A percentile compares a stretch with the other conserved stretches of the same genome.
Evolutionary conservation across 257 asterid genomes (phyloP).

Genomic region (Penstemon davidsonii): DNA sequence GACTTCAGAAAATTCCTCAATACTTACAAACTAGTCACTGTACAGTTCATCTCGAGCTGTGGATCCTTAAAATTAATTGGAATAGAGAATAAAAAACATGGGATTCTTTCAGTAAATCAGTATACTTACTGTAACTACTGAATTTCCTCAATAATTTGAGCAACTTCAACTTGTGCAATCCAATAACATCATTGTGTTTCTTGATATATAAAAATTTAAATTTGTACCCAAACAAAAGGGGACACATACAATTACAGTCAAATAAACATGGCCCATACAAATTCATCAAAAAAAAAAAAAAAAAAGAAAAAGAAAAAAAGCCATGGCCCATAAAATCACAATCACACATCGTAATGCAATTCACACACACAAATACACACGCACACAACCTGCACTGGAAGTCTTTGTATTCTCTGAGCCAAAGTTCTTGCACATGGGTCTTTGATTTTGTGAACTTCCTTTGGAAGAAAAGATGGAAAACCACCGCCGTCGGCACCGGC

Average conservation of each 20-base stretch:
- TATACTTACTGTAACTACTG: too few relatives aligned
- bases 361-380: background rate
- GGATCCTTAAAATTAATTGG: background rate
- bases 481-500: slow-evolving; percentile 29
- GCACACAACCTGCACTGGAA: slow-evolving; percentile 61
- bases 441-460: slow-evolving; percentile 57
- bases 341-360: background rate
- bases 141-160: background rate
- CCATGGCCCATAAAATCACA: background rate
- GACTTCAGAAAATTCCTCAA: background rate
- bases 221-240: slow-evolving; percentile 1
- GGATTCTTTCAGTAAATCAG: background rate
- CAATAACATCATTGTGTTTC: background rate
- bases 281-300: too few relatives aligned
- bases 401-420: slow-evolving; percentile 69
- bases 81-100: background rate
- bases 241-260: too few relatives aligned
- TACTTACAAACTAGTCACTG: background rate
- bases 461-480: slow-evolving; percentile 71
- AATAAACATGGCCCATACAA: background rate
- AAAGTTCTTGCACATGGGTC: slow-evolving; percentile 67
- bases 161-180: background rate
- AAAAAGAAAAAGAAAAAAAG: background rate
- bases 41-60: background rate
- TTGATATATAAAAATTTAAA: background rate